Conservation (phyloP, 148 eudicot genomes). For the Beta vulgaris region DNA sequence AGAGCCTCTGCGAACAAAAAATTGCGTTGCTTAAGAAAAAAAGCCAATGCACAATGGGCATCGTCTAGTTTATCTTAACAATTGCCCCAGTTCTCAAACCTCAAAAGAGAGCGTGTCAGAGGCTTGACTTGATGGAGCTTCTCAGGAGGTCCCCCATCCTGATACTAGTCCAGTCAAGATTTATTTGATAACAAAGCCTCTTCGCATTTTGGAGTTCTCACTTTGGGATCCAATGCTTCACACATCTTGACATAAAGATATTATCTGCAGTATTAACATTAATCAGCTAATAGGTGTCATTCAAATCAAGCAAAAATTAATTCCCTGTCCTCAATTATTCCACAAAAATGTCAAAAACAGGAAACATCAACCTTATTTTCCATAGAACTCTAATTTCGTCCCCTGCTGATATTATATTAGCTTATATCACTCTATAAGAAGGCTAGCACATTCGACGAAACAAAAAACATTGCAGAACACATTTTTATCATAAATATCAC, state of each 20-base stretch:
- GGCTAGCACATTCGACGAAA: too few species aligned
- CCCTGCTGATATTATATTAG: too few species aligned
- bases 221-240: slow-evolving; percentile 99
- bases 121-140: slow-evolving; percentile 89
- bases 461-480: too few species aligned
- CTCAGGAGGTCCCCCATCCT: slow-evolving; percentile 99
- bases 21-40: background rate
- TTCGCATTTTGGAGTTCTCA: slow-evolving; percentile 97
- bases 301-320: background rate
- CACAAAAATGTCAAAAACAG: too few species aligned
- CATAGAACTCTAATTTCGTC: too few species aligned
- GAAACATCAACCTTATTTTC: too few species aligned
- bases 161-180: slow-evolving; percentile 99
- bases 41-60: slow-evolving; percentile 4
- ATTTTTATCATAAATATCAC: too few species aligned
- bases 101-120: slow-evolving; percentile 36
- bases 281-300: background rate
- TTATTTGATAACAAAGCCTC: slow-evolving; percentile 51
- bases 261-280: slow-evolving; percentile 36
- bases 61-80: slow-evolving; percentile 20
- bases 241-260: slow-evolving; percentile 43
- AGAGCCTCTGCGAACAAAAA: slow-evolving; percentile 60
- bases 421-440: too few species aligned
- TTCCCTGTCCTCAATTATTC: too few species aligned
- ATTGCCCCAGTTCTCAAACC: slow-evolving; percentile 25